Evolutionary conservation across 2,329 filamentous ascomycete species (phyloP), one percentile per base, ranked within the genome.

Genomic region (Aurifilum marmelostoma): DNA sequence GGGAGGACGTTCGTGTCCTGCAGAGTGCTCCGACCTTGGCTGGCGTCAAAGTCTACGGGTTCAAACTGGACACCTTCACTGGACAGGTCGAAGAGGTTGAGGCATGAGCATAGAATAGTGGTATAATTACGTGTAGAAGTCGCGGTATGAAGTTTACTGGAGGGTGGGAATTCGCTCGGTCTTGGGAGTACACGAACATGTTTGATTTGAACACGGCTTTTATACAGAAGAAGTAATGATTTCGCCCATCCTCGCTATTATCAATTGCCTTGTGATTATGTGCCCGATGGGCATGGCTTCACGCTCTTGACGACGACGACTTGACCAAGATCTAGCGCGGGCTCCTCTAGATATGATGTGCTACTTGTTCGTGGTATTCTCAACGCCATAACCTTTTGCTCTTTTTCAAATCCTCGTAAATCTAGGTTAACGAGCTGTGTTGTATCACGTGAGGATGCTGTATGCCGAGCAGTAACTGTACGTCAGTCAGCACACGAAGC

Each of bases 21-120:
- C 59, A 50, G 52, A 24, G 32, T 9, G 69, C 66, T 11, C 60
- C 64, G 39, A 24, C 59, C 1, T 43, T 70, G 32, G 58, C 32
- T 34, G 69, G 69, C 2, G 21, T 70, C 2, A 63, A 70, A 12
- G 29, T 70, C 3, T 52, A 66, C 18, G 69, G 69, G 1, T 66
- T 70, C 27, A 68, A 68, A 27, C 43, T 70, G 50, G 69, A 70
- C 14, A 70, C 69, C 18, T 66, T 68, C 32, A 66, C 69, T 1
- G 69, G 69, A 21, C n/a, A 63, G 59, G 21, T 70, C 8, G 69
- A 70, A 47, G 50, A 58, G 2, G 66, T 70, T 18, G 66, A 64
- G 24, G 54, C 27, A 21, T 67, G 58, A 69, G 39, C 43, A 21
- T 8, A 34, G n/a, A n/a, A n/a, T n/a, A n/a, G n/a, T n/a, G n/a